Base-by-base conservation (phyloP, 1,284 basidiomycete species). In the Pseudozyma sp. region DNA sequence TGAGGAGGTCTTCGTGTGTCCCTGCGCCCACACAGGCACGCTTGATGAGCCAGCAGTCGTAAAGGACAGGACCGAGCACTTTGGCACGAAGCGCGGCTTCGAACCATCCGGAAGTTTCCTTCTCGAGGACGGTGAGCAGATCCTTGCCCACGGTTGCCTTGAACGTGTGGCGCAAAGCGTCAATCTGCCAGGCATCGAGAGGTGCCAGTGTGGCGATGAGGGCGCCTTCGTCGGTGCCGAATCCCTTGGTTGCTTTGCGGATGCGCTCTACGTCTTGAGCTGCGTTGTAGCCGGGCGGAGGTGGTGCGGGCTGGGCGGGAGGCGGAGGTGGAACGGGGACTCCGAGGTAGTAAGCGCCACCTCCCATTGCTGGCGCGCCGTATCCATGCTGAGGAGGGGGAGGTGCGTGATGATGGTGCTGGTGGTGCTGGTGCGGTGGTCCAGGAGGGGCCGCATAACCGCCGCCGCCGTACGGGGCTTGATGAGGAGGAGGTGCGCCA, bases 221-320 rank as follows among this genome's bases (percentile, higher is more conserved):
- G 3, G 65, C 63, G 39, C 65, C 73, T 50, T 77, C 81, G 62
- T 81, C 79, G 4, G 79, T 81, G 40, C 79, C 81, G 49, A 81
- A 81, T 9, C 83, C 82, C 44, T 84, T 84, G 43, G 76, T 81
- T 24, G 83, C 83, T 55, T 82, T 84, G 33, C 79, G 64, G 60
- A 84, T 74, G 7, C 61, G 43, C 37, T 84, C 82, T 11, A 84
- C 81, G 34, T 77, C 77, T 14, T 59, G 57, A 1, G 64, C 56
- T n/a, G 77, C 62, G 46, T 83, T 75, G 65, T 80, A 82, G 19
- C 80, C 81, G 31, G 69, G 63, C 37, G 80, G 74, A 17, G 79
- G 74, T 7, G 70, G 62, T 2, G 73, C 65, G 7, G 81, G 73
- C 56, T 67, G 64, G 46, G 68, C 60, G 52, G 80, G 80, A 52